A percentile compares a stretch with the other conserved stretches of the same genome.
Evolutionary conservation across 179 eudicot species (phyloP).

Genomic region (Heliamphora pulchella): DNA sequence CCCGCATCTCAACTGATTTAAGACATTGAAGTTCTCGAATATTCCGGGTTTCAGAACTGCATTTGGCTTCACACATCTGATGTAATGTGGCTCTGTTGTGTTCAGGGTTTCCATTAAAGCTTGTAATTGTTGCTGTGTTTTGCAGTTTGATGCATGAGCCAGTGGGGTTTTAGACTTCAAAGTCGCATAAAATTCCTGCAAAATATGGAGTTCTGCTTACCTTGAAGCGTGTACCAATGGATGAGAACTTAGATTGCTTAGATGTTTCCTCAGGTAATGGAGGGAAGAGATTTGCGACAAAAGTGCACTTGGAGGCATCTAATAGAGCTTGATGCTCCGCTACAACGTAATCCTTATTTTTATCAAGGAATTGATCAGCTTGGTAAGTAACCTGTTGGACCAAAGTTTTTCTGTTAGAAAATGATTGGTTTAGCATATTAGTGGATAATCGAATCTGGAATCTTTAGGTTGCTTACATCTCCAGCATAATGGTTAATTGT

Average conservation of each 20-base stretch:
- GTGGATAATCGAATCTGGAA: neutral
- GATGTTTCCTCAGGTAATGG: slow-evolving; percentile 70
- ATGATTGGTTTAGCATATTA: neutral
- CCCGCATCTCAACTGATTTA: slow-evolving; percentile 93
- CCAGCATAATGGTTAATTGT: slow-evolving; percentile 93
- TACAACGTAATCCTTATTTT: slow-evolving; percentile 92
- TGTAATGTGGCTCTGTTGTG: slow-evolving; percentile 96
- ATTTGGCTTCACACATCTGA: slow-evolving; percentile 99
- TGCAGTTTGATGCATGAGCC: slow-evolving; percentile 6
- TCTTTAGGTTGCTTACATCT: slow-evolving; percentile 49
- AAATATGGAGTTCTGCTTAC: slow-evolving; percentile 27
- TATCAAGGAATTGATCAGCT: slow-evolving; percentile 89
- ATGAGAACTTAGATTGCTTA: slow-evolving; percentile 92
- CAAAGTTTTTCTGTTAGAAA: slow-evolving; percentile 13
- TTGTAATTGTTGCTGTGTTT: slow-evolving; percentile 87
- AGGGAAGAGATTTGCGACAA: slow-evolving; percentile 79
- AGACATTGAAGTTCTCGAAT: slow-evolving; percentile 83
- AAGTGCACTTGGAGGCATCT: slow-evolving; percentile 63
- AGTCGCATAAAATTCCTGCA: neutral
- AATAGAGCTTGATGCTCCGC: slow-evolving; percentile 97
- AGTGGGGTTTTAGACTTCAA: neutral
- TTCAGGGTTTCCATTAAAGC: slow-evolving; percentile 90
- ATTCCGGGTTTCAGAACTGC: slow-evolving; percentile 88
- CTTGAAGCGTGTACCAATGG: slow-evolving; percentile 95
- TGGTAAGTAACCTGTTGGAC: slow-evolving; percentile 66